A percentile compares a stretch with the other conserved stretches of the same genome.
Conservation (phyloP, 1,284 basidiomycete species). For the Irpex sp. region DNA sequence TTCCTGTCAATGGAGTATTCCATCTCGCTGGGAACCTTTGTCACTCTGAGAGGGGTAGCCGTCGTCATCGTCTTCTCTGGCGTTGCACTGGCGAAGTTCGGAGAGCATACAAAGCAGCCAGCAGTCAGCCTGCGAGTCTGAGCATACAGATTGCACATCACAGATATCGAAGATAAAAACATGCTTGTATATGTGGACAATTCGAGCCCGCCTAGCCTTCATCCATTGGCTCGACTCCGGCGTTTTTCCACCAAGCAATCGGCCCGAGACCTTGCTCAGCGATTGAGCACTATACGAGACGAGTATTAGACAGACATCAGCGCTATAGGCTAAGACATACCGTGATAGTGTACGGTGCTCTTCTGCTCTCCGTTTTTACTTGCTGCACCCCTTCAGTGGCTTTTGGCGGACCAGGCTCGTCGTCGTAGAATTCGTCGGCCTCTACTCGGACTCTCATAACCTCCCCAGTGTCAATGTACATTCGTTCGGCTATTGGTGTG, state of each 20-base stretch:
- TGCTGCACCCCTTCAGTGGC: slow-evolving; percentile 59
- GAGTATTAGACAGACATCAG: background rate
- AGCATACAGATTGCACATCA: background rate
- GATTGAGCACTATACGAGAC: slow-evolving; percentile 71
- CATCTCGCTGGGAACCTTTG: background rate
- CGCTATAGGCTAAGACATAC: slow-evolving; percentile 42
- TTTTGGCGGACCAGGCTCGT: slow-evolving; percentile 84
- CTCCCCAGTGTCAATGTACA: slow-evolving; percentile 86
- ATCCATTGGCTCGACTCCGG: slow-evolving; percentile 38
- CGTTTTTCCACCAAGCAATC: slow-evolving; percentile 65
- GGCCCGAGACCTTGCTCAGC: slow-evolving; percentile 87
- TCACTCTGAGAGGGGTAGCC: background rate
- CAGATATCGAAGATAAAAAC: background rate
- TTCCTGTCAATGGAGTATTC: background rate
- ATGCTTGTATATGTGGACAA: background rate
- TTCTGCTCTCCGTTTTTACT: slow-evolving; percentile 43
- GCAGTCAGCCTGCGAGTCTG: background rate
- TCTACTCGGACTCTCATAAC: slow-evolving; percentile 88
- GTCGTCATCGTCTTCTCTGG: background rate
- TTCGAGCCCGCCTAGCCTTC: slow-evolving; percentile 24
- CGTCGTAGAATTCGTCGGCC: slow-evolving; percentile 86
- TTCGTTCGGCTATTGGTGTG: slow-evolving; percentile 62
- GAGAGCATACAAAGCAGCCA: background rate
- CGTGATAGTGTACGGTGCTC: slow-evolving; percentile 73
- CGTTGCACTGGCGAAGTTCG: background rate